Evolutionary conservation across 1,284 basidiomycete genomes (phyloP), one percentile per base, ranked within the genome.

Genomic region (Apiotrichum sp.): DNA sequence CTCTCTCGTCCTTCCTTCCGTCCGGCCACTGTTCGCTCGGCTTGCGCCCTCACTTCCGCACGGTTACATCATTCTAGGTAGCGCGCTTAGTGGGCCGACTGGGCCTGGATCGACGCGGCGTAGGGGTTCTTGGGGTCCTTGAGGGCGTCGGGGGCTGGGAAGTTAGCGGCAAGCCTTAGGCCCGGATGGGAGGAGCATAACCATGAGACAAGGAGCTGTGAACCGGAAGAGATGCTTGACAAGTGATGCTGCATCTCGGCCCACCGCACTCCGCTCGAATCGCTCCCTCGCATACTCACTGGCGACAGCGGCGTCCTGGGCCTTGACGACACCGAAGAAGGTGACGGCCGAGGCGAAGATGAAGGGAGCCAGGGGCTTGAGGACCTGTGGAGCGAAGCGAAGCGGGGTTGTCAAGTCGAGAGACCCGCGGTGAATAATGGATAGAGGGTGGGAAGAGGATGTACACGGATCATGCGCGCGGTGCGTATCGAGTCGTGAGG

Each of bases 311-410:
- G 63, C 53, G 45, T 62, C 62, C 65, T 74, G 72, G 50, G 65
- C 49, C 68, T 72, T 72, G 54, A 48, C 49, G 48, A 72, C 70
- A 54, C 69, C 70, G 56, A 55, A 67, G 49, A 61, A 65, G 62
- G 68, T 68, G 59, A 73, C 59, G 53, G 50, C 66, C 34, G 63
- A 58, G 53, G 66, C 67, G 62, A 69, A 59, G 61, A 71, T 59
- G 70, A 74, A 74, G 48, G 72, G 71, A 59, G 64, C 65, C 52
- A 71, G 51, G 53, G 72, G 72, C 64, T 70, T 69, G 56, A 65
- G 46, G 62, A 73, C 58, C 72, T 74, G 63, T 53, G 34, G 16
- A 3, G 29, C n/a, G 35, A 45, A 46, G 22, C 22, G 22, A 22
- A 22, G 22, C 22, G 11, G 42, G 29, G 43, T 10, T 16, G 43